Evolutionary conservation across 139 green algal species (phyloP), one percentile per base, ranked within the genome.

Genomic region (Picochlorum sp.): DNA sequence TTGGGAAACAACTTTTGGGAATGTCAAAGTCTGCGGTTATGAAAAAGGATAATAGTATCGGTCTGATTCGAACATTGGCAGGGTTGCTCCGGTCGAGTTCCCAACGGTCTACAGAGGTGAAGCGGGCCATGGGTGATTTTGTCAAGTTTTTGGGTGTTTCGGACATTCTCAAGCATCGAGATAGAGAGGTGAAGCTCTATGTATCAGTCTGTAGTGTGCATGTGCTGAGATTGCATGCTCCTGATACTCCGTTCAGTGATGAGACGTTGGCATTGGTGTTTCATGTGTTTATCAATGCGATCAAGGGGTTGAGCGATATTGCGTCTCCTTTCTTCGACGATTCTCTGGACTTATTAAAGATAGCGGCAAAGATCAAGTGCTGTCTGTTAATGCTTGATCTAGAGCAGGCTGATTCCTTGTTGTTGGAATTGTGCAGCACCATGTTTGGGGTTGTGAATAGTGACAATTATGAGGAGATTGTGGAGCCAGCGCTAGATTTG

Each of bases 101-200:
- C 1, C 83, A 90, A 41, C 70, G 70, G 4, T 69, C 77, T 14
- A 56, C 71, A 6, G 58, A 38, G 1, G 61, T 77, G 10, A 79
- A 66, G 28, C 41, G 56, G 16, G 70, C 70, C 3, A 44, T 37
- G 7, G 62, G 45, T 4, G 70, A 77, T 18, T 31, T 85, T 16
- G 47, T 41, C 31, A 61, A 68, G 10, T 65, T 63, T 9, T 51
- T 84, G 24, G 70, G 55, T 21, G 23, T 62, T 9, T 68, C 60
- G 6, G 18, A 60, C 2, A 30, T 85, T 11, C 30, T 83, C 31
- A 30, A 61, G 18, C 75, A 82, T 63, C 80, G 65, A 57, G 64
- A 86, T 73, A 84, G 81, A 72, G 84, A 91, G n/a, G 70, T 87
- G 9, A 72, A 64, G 30, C 62, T 85, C 13, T 84, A 80, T 52